These are phyloP conservation scores for Peltaster fructicola DNA, from an alignment of 2,329 filamentous ascomycete species.

Conservation along the genomic window DNA sequence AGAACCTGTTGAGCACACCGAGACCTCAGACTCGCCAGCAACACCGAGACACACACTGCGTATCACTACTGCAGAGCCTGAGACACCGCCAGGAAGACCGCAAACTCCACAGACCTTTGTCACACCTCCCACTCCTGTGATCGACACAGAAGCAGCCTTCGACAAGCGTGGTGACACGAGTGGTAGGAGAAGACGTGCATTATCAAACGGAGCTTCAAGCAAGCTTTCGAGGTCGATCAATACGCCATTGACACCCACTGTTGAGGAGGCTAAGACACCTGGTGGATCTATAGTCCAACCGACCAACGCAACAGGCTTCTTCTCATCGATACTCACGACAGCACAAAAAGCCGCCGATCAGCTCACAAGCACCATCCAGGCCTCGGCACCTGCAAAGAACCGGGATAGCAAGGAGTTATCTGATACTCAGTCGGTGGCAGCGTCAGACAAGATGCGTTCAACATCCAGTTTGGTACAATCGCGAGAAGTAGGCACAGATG, in stretches of 20 bases:
- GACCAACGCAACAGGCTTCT: constrained; percentile 48
- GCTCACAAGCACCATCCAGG: constrained; percentile 57
- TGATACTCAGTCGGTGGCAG: constrained; percentile 6
- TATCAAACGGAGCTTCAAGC: too few species aligned
- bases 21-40: constrained; percentile 1
- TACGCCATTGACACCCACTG: constrained; percentile 57
- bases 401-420: constrained; percentile 25
- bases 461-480: too few species aligned
- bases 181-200: too few species aligned
- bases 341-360: constrained; percentile 80
- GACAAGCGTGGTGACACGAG: too few species aligned
- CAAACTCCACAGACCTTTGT: constrained; percentile 39
- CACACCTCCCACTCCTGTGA: constrained; percentile 47
- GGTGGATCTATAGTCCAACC: constrained; percentile 34
- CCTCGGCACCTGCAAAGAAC: constrained; percentile 31
- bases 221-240: constrained; percentile 66
- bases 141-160: too few species aligned
- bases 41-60: constrained; percentile 3
- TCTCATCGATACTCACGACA: constrained; percentile 80
- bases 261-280: constrained; percentile 48
- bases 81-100: constrained; percentile 22
- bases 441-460: too few species aligned
- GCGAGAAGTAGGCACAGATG: too few species aligned
- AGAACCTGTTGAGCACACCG: too few species aligned
- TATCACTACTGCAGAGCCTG: constrained; percentile 22